A percentile compares a stretch with the other conserved stretches of the same genome.
Evolutionary conservation across 257 asterid species (phyloP).

Genomic region (Solanum dulcamara): DNA sequence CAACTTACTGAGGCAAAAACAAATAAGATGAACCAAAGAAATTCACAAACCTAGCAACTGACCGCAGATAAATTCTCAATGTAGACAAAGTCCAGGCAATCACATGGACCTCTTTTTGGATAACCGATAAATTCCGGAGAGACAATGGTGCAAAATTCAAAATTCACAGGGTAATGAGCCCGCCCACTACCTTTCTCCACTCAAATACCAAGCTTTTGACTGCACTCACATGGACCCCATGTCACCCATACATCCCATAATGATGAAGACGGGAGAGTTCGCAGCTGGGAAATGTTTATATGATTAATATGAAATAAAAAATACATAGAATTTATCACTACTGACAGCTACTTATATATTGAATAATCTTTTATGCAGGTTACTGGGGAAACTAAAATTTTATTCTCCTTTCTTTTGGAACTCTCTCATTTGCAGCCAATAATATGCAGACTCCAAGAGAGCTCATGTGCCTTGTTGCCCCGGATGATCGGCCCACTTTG

Average conservation of each 20-base stretch:
- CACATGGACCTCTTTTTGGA: neutral
- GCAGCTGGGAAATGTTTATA: neutral
- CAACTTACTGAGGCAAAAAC: neutral
- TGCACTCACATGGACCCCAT: neutral
- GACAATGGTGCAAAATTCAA: neutral
- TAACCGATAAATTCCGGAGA: neutral
- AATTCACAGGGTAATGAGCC: neutral
- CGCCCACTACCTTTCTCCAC: neutral
- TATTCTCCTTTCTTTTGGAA: neutral
- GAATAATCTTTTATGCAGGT: neutral
- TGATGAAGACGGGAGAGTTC: neutral
- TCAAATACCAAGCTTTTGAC: neutral
- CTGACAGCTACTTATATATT: neutral
- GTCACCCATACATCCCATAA: neutral
- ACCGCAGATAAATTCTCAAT: neutral
- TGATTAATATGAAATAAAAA: neutral
- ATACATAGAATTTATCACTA: neutral
- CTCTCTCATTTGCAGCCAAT: neutral
- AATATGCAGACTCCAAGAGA: neutral
- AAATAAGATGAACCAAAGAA: neutral
- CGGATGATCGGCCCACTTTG: neutral
- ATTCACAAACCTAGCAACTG: neutral
- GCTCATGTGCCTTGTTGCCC: neutral
- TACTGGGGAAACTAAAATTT: neutral
- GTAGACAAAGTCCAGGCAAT: neutral